Conservation (phyloP, 768 basidiomycete species). For the Dictyophora rubrovolvata region DNA sequence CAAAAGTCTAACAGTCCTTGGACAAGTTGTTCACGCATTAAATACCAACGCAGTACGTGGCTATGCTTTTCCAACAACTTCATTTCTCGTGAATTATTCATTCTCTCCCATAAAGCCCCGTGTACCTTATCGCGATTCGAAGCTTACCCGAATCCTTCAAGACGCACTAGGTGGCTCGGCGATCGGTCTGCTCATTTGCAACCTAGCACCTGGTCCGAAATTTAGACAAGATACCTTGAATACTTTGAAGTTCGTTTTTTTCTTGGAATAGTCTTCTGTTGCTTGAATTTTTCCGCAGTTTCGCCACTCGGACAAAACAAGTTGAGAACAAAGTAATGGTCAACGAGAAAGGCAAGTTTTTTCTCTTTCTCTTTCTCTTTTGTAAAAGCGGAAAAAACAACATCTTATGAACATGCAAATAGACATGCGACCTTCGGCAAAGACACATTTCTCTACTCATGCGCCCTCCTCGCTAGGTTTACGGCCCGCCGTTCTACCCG, state of each 20-base stretch:
- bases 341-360: constrained; percentile 58
- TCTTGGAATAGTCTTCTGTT: neutral
- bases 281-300: constrained; percentile 33
- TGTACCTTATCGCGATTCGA: constrained; percentile 85
- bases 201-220: constrained; percentile 72
- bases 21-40: constrained; percentile 80
- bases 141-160: constrained; percentile 81
- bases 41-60: constrained; percentile 24
- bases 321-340: constrained; percentile 74
- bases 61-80: neutral
- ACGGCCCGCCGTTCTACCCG: constrained; percentile 35
- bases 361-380: neutral
- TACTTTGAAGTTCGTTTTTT: constrained; percentile 64
- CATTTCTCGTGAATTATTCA: neutral
- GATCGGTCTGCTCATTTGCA: constrained; percentile 75
- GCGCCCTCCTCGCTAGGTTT: constrained; percentile 36
- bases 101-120: constrained; percentile 36
- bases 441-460: constrained; percentile 56
- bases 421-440: constrained; percentile 52
- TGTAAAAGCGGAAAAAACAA: neutral
- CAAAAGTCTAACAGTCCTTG: constrained; percentile 76
- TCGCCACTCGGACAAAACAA: constrained; percentile 77
- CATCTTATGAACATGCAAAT: neutral
- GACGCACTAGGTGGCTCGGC: constrained; percentile 80
- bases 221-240: constrained; percentile 84